A percentile compares a stretch with the other conserved stretches of the same genome.
These are phyloP conservation scores for Astrothelium macrocarpum DNA, from an alignment of 495 filamentous ascomycete genomes.

Conservation along the genomic window DNA sequence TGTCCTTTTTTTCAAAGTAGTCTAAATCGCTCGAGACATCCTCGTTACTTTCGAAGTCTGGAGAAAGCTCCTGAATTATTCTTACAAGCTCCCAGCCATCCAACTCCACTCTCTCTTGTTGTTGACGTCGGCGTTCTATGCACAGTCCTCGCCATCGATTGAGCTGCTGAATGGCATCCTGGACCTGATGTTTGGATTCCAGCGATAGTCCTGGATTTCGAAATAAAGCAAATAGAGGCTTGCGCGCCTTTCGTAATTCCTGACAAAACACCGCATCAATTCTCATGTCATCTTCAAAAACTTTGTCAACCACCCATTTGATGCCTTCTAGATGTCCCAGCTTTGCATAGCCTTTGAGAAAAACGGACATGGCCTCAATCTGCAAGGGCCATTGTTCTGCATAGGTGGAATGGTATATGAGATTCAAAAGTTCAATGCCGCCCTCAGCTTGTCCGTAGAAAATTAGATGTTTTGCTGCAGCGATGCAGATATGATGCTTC, in stretches of 20 bases:
- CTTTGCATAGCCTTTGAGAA: slow-evolving; percentile 14
- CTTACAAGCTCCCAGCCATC: not conserved
- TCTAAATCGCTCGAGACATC: not conserved
- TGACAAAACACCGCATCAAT: slow-evolving; percentile 17
- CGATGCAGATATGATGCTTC: slow-evolving; percentile 16
- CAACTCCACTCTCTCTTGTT: not conserved
- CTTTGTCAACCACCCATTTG: slow-evolving; percentile 14
- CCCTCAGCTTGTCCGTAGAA: not conserved
- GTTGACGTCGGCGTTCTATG: not conserved
- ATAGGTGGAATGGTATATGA: slow-evolving; percentile 13
- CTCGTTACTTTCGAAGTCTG: not conserved
- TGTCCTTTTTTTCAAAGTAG: not conserved
- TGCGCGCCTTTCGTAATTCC: not conserved
- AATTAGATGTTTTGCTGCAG: slow-evolving; percentile 19
- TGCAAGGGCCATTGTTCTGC: slow-evolving; percentile 10
- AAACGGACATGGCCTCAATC: slow-evolving; percentile 17
- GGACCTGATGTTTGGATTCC: not conserved
- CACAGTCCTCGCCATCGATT: not conserved
- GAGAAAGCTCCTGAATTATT: not conserved
- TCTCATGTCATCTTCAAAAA: slow-evolving; percentile 16
- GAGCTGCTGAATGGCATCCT: not conserved
- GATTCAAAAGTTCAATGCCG: slow-evolving; percentile 14
- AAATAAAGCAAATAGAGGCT: not conserved
- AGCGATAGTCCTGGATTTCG: not conserved
- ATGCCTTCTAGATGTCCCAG: slow-evolving; percentile 12